Conservation (phyloP, 345 rosid genomes). For the Stellera chamaejasme region DNA sequence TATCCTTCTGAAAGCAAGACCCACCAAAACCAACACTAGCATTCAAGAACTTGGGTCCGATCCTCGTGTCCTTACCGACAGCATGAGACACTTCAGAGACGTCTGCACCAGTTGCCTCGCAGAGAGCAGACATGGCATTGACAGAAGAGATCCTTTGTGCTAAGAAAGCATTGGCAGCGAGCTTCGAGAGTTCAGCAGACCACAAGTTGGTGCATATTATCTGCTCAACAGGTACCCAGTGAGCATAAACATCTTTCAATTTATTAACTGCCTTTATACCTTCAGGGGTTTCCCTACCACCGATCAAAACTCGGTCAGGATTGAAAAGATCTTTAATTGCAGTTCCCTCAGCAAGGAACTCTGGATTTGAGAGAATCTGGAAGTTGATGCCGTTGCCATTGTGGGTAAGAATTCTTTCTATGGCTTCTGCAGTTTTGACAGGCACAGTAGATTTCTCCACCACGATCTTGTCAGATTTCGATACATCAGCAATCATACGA, state of each 20-base stretch:
- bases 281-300: conserved; percentile 60
- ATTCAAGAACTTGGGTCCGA: conserved; percentile 64
- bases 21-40: conserved; percentile 79
- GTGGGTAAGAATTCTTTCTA: conserved; percentile 62
- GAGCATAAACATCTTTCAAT: conserved; percentile 56
- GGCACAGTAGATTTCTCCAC: conserved; percentile 77
- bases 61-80: conserved; percentile 55
- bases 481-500: conserved; percentile 66
- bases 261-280: conserved; percentile 44
- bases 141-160: conserved; percentile 71
- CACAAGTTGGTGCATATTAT: conserved; percentile 65
- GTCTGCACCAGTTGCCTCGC: conserved; percentile 70
- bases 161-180: conserved; percentile 71
- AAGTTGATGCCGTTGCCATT: conserved; percentile 62
- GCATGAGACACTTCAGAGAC: conserved; percentile 54
- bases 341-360: conserved; percentile 78
- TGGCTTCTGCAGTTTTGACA: conserved; percentile 70
- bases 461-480: conserved; percentile 63
- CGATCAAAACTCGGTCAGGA: conserved; percentile 64
- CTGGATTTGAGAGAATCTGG: conserved; percentile 68
- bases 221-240: conserved; percentile 59
- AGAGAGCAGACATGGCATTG: conserved; percentile 69
- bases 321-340: conserved; percentile 43
- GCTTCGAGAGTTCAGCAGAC: conserved; percentile 76
- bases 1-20: conserved; percentile 69